Conservation (phyloP, 1,139 yeast species). For the Suhomyces wounanorum region DNA sequence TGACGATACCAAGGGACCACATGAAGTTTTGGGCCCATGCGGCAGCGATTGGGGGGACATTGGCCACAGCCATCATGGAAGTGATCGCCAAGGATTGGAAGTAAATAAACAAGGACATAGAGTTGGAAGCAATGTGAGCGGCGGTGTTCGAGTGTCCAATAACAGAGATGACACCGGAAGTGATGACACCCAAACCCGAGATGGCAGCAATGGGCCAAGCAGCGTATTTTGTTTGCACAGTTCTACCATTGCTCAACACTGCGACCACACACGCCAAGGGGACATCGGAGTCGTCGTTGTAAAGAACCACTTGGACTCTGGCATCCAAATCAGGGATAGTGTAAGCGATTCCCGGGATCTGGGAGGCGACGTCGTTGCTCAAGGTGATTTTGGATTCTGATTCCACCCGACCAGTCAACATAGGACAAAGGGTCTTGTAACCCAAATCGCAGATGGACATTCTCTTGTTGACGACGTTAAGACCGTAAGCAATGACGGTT, state of each 20-base stretch:
- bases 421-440: conserved; percentile 69
- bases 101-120: conserved; percentile 87
- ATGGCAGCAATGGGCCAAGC: conserved; percentile 97
- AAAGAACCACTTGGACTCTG: conserved; percentile 73
- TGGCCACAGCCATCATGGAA: conserved; percentile 93
- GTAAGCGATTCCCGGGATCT: conserved; percentile 82
- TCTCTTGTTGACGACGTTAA: conserved; percentile 56
- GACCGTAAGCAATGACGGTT: conserved; percentile 81
- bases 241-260: conserved; percentile 79
- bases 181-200: conserved; percentile 81
- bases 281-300: conserved; percentile 43
- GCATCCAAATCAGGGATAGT: conserved; percentile 96
- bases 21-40: conserved; percentile 98
- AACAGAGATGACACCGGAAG: conserved; percentile 84
- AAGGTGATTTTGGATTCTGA: conserved; percentile 56
- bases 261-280: conserved; percentile 94
- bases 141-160: conserved; percentile 92
- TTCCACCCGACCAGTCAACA: conserved; percentile 84
- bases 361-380: conserved; percentile 40
- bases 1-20: conserved; percentile 94
- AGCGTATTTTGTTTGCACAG: conserved; percentile 93
- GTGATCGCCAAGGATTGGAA: conserved; percentile 93
- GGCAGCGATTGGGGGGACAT: conserved; percentile 95
- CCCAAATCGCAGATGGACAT: conserved; percentile 63
- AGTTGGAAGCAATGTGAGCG: conserved; percentile 94